Evolutionary conservation across 2,329 filamentous ascomycete species (phyloP).

Genomic region (Penicillium brasilianum): DNA sequence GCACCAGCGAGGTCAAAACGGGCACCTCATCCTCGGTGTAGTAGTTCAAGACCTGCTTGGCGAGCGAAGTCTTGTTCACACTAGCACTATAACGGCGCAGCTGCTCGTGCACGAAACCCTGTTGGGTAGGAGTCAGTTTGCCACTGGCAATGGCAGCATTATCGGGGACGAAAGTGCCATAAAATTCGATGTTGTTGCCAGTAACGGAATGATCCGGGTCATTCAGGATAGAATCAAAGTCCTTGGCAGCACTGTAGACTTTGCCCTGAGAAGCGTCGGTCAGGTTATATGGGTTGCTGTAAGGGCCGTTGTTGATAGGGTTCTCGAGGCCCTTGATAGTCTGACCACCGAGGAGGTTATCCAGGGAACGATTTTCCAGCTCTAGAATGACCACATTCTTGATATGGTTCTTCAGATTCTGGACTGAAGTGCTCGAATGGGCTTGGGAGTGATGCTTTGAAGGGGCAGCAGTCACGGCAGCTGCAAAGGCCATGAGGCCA

Average conservation of each 20-base stretch:
- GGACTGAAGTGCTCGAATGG: constrained; percentile 24
- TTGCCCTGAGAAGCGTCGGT: constrained; percentile 35
- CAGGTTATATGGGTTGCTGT: constrained; percentile 50
- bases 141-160: constrained; percentile 44
- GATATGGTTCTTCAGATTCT: constrained; percentile 42
- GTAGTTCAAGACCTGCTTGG: constrained; percentile 52
- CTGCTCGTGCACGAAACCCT: constrained; percentile 52
- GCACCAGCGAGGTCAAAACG: constrained; percentile 46
- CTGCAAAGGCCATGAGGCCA: constrained; percentile 34
- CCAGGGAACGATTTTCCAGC: constrained; percentile 54
- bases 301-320: constrained; percentile 50
- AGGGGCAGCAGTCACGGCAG: constrained; percentile 24
- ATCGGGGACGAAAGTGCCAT: constrained; percentile 46
- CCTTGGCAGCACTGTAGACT: constrained; percentile 42
- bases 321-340: constrained; percentile 47
- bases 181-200: constrained; percentile 54
- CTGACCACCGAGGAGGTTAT: constrained; percentile 53
- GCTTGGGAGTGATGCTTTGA: constrained; percentile 7
- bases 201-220: constrained; percentile 51
- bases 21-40: constrained; percentile 52
- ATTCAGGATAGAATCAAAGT: constrained; percentile 49
- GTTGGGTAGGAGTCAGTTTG: constrained; percentile 36
- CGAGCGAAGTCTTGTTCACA: constrained; percentile 38
- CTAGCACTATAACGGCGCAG: constrained; percentile 41
- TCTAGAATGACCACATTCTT: constrained; percentile 45